Conservation (phyloP, 1,139 yeast species). For the Yamadazyma diddensiae region DNA sequence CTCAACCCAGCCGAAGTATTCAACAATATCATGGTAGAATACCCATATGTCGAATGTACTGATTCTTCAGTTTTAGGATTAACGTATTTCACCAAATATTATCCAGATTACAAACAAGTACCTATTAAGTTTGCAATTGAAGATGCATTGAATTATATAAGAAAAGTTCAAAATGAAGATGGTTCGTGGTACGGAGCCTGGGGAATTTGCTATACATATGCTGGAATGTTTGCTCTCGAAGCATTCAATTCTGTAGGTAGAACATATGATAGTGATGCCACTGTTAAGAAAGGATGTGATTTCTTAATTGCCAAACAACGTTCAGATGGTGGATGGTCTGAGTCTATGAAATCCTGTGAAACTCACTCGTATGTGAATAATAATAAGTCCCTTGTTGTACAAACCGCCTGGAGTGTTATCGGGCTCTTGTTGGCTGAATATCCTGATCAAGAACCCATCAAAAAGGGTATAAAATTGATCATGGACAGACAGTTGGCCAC, state of each 20-base stretch:
- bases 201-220: slow-evolving; percentile 97
- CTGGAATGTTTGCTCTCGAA: slow-evolving; percentile 97
- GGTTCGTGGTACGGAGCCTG: slow-evolving; percentile 99
- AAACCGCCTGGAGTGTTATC: slow-evolving; percentile 90
- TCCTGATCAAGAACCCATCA: slow-evolving; percentile 65
- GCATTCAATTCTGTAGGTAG: slow-evolving; percentile 74
- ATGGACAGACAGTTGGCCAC: slow-evolving; percentile 64
- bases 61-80: slow-evolving; percentile 92
- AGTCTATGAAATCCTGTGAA: slow-evolving; percentile 80
- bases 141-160: slow-evolving; percentile 72
- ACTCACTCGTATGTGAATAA: slow-evolving; percentile 68
- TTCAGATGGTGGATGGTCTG: slow-evolving; percentile 97
- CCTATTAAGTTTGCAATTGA: slow-evolving; percentile 68
- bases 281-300: slow-evolving; percentile 77
- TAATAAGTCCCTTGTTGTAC: slow-evolving; percentile 70
- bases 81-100: slow-evolving; percentile 67
- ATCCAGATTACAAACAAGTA: slow-evolving; percentile 59
- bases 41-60: slow-evolving; percentile 97
- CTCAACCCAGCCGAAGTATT: slow-evolving; percentile 97
- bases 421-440: slow-evolving; percentile 79
- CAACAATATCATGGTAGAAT: slow-evolving; percentile 97
- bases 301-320: slow-evolving; percentile 74
- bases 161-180: slow-evolving; percentile 62
- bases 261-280: slow-evolving; percentile 56
- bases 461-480: slow-evolving; percentile 60